Base-by-base conservation (phyloP, 208 protist species). In the Porcisia hertigi region DNA sequence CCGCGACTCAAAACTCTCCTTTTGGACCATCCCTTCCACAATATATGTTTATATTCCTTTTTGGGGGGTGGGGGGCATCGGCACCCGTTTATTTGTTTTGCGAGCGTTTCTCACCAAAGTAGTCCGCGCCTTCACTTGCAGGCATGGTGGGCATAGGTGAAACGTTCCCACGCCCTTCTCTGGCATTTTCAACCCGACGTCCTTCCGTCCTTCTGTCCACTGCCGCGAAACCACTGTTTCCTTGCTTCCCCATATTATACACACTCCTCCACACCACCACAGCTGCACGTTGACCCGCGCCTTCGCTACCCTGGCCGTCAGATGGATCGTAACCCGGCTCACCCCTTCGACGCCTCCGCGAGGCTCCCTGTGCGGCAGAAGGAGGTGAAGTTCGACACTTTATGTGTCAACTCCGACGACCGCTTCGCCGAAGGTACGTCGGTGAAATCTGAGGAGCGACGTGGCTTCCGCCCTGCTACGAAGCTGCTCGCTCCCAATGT, bases 371-470 rank as follows among this genome's bases (percentile, higher is more conserved):
- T 92, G 66, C 85, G 87, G 41, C 88, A 86, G n/a, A 85, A 86
- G 34, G 88, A 92, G 69, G 81, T 92, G 65, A 92, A 86, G 70
- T 86, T 92, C 47, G 72, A 79, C 55, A 65, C 78, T 45, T 80
- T 77, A 36, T 63, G 65, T 11, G 39, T 57, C 8, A 30, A 34
- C 30, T 43, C 36, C 45, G 78, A 86, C n/a, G 76, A 79, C 8
- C 78, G 82, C 59, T 71, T 81, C n/a, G 57, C 66, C 8, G 73
- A 86, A 55, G 65, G 25, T 11, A 34, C 16, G 23, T 36, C 62
- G 47, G 49, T 3, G 36, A 73, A 73, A 72, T 43, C 69, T 7
- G 75, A 81, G 23, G 78, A 77, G 39, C 77, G 82, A 30, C 77
- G 82, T 23, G 77, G 82, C 43, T 83, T 83, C 55, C 80, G 80